Conservation (phyloP, 2,329 filamentous ascomycete genomes). For the Talaromyces sp. region DNA sequence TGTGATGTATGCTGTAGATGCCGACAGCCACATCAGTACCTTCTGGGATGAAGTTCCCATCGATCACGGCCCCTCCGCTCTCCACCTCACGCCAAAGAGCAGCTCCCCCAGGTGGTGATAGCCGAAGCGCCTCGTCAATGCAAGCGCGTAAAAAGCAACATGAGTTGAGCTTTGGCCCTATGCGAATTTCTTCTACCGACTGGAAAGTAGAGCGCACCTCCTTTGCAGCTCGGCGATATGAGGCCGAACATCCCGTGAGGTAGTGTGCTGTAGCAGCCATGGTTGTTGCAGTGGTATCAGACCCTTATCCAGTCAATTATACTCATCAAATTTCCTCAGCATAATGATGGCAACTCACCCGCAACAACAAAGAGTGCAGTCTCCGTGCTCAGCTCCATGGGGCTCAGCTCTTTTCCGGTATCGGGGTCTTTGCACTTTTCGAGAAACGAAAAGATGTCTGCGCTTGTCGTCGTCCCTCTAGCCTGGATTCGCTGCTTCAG, state of each 20-base stretch:
- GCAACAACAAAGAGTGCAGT: background rate
- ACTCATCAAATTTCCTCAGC: background rate
- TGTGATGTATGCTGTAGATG: conserved; percentile 12
- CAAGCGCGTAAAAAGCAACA: conserved; percentile 14
- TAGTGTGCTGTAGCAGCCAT: background rate
- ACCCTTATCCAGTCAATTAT: background rate
- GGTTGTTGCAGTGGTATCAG: background rate
- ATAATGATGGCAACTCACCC: background rate
- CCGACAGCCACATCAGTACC: conserved; percentile 14
- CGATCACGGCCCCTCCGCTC: conserved; percentile 11
- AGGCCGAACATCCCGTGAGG: background rate
- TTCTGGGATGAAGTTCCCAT: conserved; percentile 14
- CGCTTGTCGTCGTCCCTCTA: background rate
- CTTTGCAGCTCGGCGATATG: background rate
- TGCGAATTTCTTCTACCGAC: background rate
- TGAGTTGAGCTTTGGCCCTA: background rate
- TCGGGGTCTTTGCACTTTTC: background rate
- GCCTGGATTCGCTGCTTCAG: background rate
- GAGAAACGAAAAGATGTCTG: background rate
- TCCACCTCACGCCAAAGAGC: conserved; percentile 13
- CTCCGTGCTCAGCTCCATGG: background rate
- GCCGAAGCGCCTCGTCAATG: conserved; percentile 16
- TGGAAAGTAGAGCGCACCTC: background rate
- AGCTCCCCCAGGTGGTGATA: conserved; percentile 12
- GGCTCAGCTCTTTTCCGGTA: background rate